Conservation (phyloP, 148 eudicot species). For the Pouteria glomerata region DNA sequence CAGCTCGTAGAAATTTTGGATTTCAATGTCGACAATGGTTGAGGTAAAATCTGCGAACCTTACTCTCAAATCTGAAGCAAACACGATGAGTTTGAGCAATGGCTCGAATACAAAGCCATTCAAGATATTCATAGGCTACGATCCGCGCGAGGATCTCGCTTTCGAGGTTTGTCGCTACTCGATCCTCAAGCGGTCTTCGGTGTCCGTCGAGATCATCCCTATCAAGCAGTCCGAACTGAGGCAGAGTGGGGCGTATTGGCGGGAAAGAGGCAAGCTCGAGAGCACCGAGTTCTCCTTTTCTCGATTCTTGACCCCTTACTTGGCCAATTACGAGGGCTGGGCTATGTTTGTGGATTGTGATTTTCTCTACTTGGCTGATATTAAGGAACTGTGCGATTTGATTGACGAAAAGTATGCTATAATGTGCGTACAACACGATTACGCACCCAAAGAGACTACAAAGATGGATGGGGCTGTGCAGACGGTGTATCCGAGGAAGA, state of each 20-base stretch:
- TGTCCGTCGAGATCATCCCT: conserved; percentile 63
- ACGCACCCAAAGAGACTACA: conserved; percentile 82
- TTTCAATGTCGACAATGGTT: no score
- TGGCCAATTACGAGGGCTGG: conserved; percentile 76
- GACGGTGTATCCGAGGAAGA: conserved; percentile 86
- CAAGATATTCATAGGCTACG: conserved; percentile 83
- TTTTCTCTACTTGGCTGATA: conserved; percentile 64
- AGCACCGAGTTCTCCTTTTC: conserved; percentile 86
- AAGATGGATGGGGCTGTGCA: conserved; percentile 95
- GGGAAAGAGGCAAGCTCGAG: conserved; percentile 75
- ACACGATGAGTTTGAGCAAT: conserved; percentile 14
- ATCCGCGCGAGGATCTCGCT: conserved; percentile 71
- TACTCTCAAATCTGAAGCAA: no score
- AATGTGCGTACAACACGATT: conserved; percentile 96
- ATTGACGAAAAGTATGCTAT: conserved; percentile 70
- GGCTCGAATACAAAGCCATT: conserved; percentile 23
- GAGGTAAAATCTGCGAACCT: no score
- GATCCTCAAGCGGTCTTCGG: conserved; percentile 53
- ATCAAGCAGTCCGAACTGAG: conserved; percentile 65
- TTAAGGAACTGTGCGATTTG: conserved; percentile 57
- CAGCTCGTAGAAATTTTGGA: no score
- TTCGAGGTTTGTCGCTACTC: conserved; percentile 74
- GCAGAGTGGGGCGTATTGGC: conserved; percentile 51
- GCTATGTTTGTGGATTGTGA: conserved; percentile 95
- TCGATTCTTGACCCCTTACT: conserved; percentile 65